phyloP scores from a whole-genome alignment of 228 moss, liverwort and hornwort species.

The Sphagnum magellanicum region DNA sequence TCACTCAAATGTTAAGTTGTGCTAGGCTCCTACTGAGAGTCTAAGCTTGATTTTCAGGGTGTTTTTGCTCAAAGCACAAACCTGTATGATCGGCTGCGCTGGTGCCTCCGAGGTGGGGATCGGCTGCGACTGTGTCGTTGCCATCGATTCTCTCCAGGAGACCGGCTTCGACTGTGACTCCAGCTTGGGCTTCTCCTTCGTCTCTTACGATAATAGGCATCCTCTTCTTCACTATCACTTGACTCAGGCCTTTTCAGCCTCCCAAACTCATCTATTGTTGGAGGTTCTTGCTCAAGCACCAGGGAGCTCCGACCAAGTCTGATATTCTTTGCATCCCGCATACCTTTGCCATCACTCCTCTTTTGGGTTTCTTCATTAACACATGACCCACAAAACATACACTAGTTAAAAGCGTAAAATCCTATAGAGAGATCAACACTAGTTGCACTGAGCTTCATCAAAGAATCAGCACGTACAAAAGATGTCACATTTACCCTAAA shows the following conservation, averaged over 20 bases:
- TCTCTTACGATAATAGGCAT: conserved; percentile 22
- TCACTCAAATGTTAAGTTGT: too few relatives aligned
- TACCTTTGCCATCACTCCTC: conserved; percentile 14
- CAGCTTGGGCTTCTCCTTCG: conserved; percentile 25
- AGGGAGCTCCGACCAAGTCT: conserved; percentile 16
- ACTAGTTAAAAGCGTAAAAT: too few relatives aligned
- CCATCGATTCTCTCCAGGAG: conserved; percentile 37
- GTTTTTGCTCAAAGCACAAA: conserved; percentile 3
- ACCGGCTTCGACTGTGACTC: conserved; percentile 59
- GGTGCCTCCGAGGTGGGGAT: conserved; percentile 49
- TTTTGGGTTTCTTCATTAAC: too few relatives aligned
- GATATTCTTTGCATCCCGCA: conserved; percentile 17
- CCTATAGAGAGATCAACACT: too few relatives aligned
- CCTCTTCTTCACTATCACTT: conserved; percentile 75
- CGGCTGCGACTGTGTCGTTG: conserved; percentile 54
- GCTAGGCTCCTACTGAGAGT: too few relatives aligned
- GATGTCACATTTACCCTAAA: too few relatives aligned
- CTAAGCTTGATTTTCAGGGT: too few relatives aligned
- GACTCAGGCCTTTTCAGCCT: conserved; percentile 55
- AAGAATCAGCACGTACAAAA: too few relatives aligned
- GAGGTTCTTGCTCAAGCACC: conserved; percentile 25
- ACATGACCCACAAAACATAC: too few relatives aligned
- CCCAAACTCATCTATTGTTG: conserved; percentile 80
- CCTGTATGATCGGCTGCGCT: conserved; percentile 79
- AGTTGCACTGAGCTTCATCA: too few relatives aligned